phyloP scores from a whole-genome alignment of 495 filamentous ascomycete genomes.

The Penicillium nucicola region DNA sequence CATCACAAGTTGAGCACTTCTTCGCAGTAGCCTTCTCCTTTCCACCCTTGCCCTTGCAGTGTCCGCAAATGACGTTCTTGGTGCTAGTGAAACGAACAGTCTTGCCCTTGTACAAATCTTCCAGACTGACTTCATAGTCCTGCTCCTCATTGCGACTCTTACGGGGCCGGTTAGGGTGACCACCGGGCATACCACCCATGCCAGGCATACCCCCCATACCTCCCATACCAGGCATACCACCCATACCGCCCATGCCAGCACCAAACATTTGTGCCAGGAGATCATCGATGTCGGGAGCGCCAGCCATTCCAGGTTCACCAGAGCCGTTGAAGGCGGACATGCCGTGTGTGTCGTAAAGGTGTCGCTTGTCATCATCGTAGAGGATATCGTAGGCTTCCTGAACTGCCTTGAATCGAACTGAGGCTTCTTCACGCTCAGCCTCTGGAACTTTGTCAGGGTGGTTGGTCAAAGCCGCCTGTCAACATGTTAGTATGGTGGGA shows the following conservation, averaged over 20 bases:
- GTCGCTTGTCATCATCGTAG: constrained; percentile 88
- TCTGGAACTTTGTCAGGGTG: constrained; percentile 97
- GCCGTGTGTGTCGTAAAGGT: constrained; percentile 88
- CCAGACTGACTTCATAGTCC: constrained; percentile 81
- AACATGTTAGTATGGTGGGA: constrained; percentile 9
- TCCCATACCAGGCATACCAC: constrained; percentile 48
- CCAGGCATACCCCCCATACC: constrained; percentile 54
- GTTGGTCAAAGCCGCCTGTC: constrained; percentile 76
- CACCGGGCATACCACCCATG: constrained; percentile 60
- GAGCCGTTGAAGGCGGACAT: constrained; percentile 87
- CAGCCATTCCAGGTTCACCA: constrained; percentile 63
- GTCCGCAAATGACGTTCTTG: constrained; percentile 83
- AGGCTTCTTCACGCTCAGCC: constrained; percentile 75
- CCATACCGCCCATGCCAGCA: constrained; percentile 49
- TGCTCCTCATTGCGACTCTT: constrained; percentile 84
- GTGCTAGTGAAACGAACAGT: constrained; percentile 92
- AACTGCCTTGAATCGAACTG: constrained; percentile 85
- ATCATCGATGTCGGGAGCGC: constrained; percentile 81
- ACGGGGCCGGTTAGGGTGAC: constrained; percentile 53
- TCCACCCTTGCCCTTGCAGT: constrained; percentile 86
- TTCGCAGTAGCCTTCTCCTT: constrained; percentile 89
- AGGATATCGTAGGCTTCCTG: constrained; percentile 97
- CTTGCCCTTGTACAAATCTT: constrained; percentile 97
- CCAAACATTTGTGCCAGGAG: constrained; percentile 94
- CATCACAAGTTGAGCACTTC: constrained; percentile 78